phyloP scores from a whole-genome alignment of 306 rosid species.

The Senna siamea region DNA sequence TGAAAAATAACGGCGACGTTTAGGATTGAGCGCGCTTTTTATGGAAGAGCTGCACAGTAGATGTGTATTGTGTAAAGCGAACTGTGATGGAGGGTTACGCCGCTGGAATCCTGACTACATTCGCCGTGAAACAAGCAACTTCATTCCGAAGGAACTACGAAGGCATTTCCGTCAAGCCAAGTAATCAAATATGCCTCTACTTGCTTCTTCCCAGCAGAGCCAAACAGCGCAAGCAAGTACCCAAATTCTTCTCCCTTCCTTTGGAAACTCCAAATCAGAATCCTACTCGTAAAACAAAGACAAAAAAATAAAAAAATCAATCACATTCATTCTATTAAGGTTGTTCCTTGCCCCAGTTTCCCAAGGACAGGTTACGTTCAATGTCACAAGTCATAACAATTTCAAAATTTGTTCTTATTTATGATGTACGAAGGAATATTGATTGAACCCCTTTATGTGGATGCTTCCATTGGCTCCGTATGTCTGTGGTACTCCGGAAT shows the following conservation, averaged over 20 bases:
- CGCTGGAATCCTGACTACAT: background rate
- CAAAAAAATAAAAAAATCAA: background rate
- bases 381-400: background rate
- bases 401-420: background rate
- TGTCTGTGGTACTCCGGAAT: slow-evolving; percentile 30
- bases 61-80: background rate
- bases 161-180: background rate
- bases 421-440: background rate
- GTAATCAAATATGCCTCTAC: background rate
- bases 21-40: background rate
- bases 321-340: background rate
- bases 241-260: background rate
- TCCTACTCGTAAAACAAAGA: background rate
- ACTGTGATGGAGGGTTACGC: background rate
- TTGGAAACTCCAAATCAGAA: slow-evolving; percentile 9
- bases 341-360: background rate
- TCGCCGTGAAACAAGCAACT: background rate
- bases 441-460: slow-evolving; percentile 1
- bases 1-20: background rate
- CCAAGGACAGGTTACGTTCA: background rate
- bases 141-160: background rate
- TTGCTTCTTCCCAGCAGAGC: background rate
- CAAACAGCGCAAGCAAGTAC: background rate
- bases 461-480: slow-evolving; percentile 31
- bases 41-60: background rate